Base-by-base conservation (phyloP, 176 grass and related monocot genomes). In the Dactylis glomerata region DNA sequence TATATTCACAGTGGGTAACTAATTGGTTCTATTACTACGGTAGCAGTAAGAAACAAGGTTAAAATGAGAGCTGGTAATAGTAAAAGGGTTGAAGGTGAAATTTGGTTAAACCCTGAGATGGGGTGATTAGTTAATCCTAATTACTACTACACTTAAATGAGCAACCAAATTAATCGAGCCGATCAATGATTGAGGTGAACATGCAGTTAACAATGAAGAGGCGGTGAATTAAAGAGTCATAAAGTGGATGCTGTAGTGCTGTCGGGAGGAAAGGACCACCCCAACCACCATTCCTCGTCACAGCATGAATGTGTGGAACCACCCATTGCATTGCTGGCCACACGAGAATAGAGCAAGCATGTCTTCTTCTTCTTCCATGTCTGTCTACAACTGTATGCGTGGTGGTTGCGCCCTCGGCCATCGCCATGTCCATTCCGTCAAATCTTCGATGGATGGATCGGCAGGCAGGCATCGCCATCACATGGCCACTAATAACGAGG, bases 351-450 rank as follows among this genome's bases (percentile, higher is more conserved):
- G 7, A 38, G 56, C 78, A 7, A 26, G 40, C n/a, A 51, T 75
- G 69, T 73, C 63, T 37, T 32, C 6, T 41, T 41, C 40, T 5
- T 17, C 5, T 46, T 46, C 57, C 11, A 13, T 24, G 15, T 78
- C 4, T 16, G 59, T 80, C 27, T 32, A 31, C 41, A 44, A 15
- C 10, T 62, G 40, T 23, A 32, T 17, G 44, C 19, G 2, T 22
- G 84, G 84, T 90, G 74, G 84, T 90, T 90, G 84, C 74, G 13
- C 74, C 19, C 74, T 66, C 62, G 27, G 40, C 84, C 20, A 83
- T 86, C 88, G 73, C 38, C 36, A 0, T 47, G 66, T 82, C 68
- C 27, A 74, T 63, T 42, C 40, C 19, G 22, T 61, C 23, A 8
- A 27, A 40, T 61, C 45, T 49, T 12, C 45, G 24, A 54, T 22